phyloP scores from a whole-genome alignment of 148 eudicot species.

The Rhododendron griersonianum region DNA sequence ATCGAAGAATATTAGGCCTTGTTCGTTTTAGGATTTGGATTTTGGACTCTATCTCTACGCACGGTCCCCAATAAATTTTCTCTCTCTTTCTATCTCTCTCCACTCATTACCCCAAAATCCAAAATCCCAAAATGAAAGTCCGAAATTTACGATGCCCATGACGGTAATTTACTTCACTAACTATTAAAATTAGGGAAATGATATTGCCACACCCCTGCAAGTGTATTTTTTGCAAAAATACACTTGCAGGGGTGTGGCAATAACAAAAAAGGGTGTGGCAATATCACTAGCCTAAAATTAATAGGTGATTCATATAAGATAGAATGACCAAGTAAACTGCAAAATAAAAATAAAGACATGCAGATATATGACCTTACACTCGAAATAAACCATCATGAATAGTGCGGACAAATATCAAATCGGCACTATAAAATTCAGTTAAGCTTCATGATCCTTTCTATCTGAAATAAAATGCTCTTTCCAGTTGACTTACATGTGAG shows the following conservation, averaged over 20 bases:
- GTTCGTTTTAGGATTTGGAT: too few species aligned
- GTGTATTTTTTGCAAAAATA: too few species aligned
- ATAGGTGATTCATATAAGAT: not conserved
- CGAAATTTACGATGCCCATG: not conserved
- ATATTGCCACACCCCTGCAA: too few species aligned
- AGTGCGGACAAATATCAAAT: not conserved
- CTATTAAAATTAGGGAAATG: not conserved
- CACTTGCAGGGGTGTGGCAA: too few species aligned
- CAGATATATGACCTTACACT: not conserved
- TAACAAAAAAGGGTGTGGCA: too few species aligned
- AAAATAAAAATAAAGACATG: not conserved
- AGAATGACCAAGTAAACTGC: not conserved
- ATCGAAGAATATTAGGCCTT: not conserved
- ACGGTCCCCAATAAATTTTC: too few species aligned
- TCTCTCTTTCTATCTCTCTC: too few species aligned
- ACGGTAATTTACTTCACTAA: not conserved
- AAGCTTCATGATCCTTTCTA: not conserved
- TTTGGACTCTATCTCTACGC: too few species aligned
- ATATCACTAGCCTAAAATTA: not conserved
- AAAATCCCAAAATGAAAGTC: not conserved
- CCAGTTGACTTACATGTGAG: constrained; percentile 41
- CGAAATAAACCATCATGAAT: not conserved
- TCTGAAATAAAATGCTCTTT: not conserved
- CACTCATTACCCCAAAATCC: too few species aligned
- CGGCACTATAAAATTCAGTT: not conserved